These are phyloP conservation scores for Nyssa sinensis DNA, from an alignment of 148 eudicot species.

Conservation along the genomic window DNA sequence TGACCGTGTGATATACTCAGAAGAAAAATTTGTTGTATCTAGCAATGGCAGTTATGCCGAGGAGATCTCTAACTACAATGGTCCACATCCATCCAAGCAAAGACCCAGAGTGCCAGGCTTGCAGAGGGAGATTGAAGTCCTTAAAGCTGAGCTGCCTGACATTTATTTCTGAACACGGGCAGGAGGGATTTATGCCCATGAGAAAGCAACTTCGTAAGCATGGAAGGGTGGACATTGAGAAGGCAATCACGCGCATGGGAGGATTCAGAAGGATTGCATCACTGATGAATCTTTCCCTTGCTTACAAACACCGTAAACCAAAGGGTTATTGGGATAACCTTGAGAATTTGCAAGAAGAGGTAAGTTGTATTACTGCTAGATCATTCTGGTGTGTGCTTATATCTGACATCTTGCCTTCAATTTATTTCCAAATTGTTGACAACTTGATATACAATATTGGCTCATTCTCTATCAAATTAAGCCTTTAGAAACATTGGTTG, in stretches of 20 bases:
- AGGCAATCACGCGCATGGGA: conserved; percentile 94
- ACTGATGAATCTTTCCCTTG: conserved; percentile 80
- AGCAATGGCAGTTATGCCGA: conserved; percentile 13
- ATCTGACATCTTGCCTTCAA: background rate
- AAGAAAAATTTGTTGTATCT: conserved; percentile 29
- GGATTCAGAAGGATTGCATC: conserved; percentile 86
- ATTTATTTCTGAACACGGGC: conserved; percentile 79
- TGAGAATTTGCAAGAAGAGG: conserved; percentile 91
- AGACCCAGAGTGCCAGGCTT: conserved; percentile 82
- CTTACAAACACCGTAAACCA: conserved; percentile 93
- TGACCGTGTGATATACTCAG: conserved; percentile 14
- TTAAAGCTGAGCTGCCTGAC: conserved; percentile 67
- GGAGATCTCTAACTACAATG: conserved; percentile 17
- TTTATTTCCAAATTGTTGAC: background rate
- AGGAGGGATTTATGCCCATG: conserved; percentile 99
- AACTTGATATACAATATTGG: too few relatives aligned
- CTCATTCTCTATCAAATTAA: too few relatives aligned
- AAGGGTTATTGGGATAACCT: conserved; percentile 97
- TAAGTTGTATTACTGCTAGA: conserved; percentile 15
- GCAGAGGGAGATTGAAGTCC: conserved; percentile 82
- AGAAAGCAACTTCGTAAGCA: conserved; percentile 86
- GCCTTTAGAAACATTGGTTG: too few relatives aligned
- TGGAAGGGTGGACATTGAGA: conserved; percentile 91
- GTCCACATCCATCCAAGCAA: conserved; percentile 44
- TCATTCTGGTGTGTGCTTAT: background rate